These are phyloP conservation scores for Phytophthora cryptogea DNA, from an alignment of 352 stramenopile species.

Conservation along the genomic window DNA sequence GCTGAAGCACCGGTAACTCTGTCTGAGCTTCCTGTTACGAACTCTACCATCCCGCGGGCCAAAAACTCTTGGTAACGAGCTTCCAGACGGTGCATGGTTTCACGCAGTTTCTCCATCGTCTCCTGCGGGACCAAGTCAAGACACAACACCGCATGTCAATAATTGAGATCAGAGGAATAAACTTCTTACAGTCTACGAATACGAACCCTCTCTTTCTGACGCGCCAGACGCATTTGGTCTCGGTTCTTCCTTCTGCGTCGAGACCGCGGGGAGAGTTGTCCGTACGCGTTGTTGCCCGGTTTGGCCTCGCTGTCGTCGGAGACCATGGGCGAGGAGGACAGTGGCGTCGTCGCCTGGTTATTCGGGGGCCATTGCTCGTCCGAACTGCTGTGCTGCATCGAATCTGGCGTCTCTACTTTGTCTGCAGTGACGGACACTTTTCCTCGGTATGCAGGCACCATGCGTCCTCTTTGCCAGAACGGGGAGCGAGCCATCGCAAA, in stretches of 20 bases:
- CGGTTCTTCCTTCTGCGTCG: slow-evolving; percentile 55
- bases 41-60: slow-evolving; percentile 7
- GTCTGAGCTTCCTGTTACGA: background rate
- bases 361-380: slow-evolving; percentile 6
- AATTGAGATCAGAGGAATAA: background rate
- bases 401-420: background rate
- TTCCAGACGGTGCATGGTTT: slow-evolving; percentile 54
- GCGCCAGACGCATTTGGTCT: slow-evolving; percentile 57
- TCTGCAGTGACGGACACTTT: background rate
- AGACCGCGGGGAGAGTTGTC: slow-evolving; percentile 45
- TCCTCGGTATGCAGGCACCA: slow-evolving; percentile 2
- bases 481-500: slow-evolving; percentile 9
- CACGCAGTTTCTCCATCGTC: slow-evolving; percentile 50
- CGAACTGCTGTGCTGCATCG: background rate
- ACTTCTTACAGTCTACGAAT: background rate
- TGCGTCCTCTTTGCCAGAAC: slow-evolving; percentile 5
- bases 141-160: background rate
- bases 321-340: slow-evolving; percentile 10
- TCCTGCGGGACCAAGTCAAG: slow-evolving; percentile 26
- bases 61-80: slow-evolving; percentile 29
- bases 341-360: background rate
- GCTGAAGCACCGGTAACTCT: background rate
- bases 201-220: slow-evolving; percentile 47
- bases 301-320: slow-evolving; percentile 11
- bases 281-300: background rate